A percentile compares a stretch with the other conserved stretches of the same genome.
Conservation (phyloP, 768 basidiomycete species). For the Dentipellis fragilis region DNA sequence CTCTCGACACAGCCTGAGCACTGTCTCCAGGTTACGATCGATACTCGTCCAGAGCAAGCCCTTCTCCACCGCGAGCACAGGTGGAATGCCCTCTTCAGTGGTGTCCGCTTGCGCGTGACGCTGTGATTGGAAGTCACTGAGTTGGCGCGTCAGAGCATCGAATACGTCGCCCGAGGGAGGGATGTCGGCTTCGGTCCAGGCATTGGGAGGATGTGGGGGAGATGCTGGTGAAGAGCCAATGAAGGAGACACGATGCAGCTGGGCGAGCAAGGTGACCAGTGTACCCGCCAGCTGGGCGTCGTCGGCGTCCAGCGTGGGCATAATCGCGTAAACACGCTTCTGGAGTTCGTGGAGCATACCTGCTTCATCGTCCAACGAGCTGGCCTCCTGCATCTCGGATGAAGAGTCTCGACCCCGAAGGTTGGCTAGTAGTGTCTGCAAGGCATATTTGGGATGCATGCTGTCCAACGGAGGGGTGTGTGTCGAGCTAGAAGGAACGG, state of each 20-base stretch:
- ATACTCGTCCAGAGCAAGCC: constrained; percentile 13
- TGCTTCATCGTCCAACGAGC: constrained; percentile 30
- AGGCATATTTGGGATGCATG: constrained; percentile 29
- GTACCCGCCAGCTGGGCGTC: constrained; percentile 60
- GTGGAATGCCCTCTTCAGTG: constrained; percentile 2
- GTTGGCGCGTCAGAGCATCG: constrained; percentile 9
- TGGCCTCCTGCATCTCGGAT: constrained; percentile 38
- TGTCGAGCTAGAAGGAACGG: constrained; percentile 35
- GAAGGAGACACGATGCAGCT: constrained; percentile 54
- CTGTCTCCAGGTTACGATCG: constrained; percentile 12
- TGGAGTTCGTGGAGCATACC: constrained; percentile 53
- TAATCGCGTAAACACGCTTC: constrained; percentile 39
- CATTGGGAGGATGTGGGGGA: constrained; percentile 15
- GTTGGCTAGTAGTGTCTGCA: constrained; percentile 54
- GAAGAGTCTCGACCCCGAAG: constrained; percentile 40
- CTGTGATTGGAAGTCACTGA: constrained; percentile 11
- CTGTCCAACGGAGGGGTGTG: constrained; percentile 17
- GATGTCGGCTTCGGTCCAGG: constrained; percentile 4
- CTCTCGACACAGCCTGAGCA: constrained; percentile 10
- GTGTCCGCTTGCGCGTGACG: constrained; percentile 6
- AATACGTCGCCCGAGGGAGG: constrained; percentile 19
- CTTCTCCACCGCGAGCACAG: constrained; percentile 12
- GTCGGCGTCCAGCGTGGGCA: constrained; percentile 29
- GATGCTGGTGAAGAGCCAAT: constrained; percentile 13
- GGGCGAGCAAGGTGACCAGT: constrained; percentile 57